Base-by-base conservation (phyloP, 2,329 filamentous ascomycete species). In the Orbilia javanica region DNA sequence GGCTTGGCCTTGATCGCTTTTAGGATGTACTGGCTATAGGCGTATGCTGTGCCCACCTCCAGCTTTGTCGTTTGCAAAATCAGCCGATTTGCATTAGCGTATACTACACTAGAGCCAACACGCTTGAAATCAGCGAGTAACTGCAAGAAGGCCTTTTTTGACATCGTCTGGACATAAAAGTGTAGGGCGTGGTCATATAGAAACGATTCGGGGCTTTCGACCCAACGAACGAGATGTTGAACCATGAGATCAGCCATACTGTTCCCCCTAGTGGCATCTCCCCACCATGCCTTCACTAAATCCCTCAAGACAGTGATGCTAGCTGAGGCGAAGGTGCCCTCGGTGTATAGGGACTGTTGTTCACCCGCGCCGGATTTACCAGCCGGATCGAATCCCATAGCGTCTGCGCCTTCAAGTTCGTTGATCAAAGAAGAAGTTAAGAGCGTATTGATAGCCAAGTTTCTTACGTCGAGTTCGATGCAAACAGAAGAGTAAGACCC, bases 271-370 rank as follows among this genome's bases (percentile, higher is more conserved):
- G 93, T 96, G 4, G 96, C 96, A 84, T 99, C 95, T 0, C 91
- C 89, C 96, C 96, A 99, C 96, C 96, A 99, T 1, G 93, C 89
- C 84, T 97, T 97, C 81, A 99, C 96, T 94, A 99, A 97, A 82
- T 98, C 96, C 13, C 96, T 91, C 2, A 99, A 87, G 0, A 99
- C 96, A 5, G 91, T 89, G 3, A 98, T 92, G 85, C 87, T 74
- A 13, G 75, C 75, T 6, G 68, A 46, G 31, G 75, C 75, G 31
- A 79, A 74, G 5, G 65, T 74, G 27, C 74, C 74, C 48, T 79
- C 75, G 3, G 75, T 65, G 39, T 73, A 79, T 36, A 79, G 29
- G 8, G 53, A 62, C n/a, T 69, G 63, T 6, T 74, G 63, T 15
- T 70, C 74, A 31, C 81, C 80, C 27, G 69, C 80, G 25, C 75